Conservation (phyloP, 2,329 filamentous ascomycete species). For the Fusarium fujikuroi region DNA sequence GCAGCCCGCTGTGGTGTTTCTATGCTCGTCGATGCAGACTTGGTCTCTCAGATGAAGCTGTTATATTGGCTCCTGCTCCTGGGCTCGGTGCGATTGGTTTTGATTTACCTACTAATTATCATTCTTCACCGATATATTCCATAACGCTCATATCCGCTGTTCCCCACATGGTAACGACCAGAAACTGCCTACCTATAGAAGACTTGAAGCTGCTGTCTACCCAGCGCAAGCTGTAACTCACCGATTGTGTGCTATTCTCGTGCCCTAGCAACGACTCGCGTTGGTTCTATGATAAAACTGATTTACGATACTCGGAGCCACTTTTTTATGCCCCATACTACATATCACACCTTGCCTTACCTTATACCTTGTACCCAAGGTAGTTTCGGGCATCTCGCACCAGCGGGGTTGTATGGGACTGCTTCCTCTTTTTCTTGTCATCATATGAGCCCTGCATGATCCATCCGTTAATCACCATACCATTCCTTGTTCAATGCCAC, state of each 20-base stretch:
- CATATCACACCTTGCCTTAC: background rate
- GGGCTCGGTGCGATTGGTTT: background rate
- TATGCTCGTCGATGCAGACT: background rate
- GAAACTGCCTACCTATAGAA: background rate
- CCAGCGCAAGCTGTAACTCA: slow-evolving; percentile 1
- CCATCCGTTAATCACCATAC: slow-evolving; percentile 34
- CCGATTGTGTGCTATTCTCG: slow-evolving; percentile 13
- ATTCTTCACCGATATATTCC: slow-evolving; percentile 5
- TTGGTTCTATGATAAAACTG: slow-evolving; percentile 21
- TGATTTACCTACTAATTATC: background rate
- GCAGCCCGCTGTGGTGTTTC: background rate
- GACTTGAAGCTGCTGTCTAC: slow-evolving; percentile 3
- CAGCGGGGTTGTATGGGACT: background rate
- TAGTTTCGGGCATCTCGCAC: background rate
- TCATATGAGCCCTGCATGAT: slow-evolving; percentile 37
- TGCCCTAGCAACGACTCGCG: slow-evolving; percentile 11
- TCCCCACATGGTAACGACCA: slow-evolving; percentile 9
- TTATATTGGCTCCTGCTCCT: background rate
- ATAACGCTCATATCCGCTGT: slow-evolving; percentile 4
- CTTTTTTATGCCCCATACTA: slow-evolving; percentile 23
- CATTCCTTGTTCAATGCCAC: slow-evolving; percentile 24
- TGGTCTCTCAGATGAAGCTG: background rate
- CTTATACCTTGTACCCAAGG: background rate
- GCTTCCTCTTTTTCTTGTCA: slow-evolving; percentile 14
- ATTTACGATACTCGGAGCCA: slow-evolving; percentile 20